Evolutionary conservation across 306 rosid species (phyloP).

Genomic region (Sindora glabra): DNA sequence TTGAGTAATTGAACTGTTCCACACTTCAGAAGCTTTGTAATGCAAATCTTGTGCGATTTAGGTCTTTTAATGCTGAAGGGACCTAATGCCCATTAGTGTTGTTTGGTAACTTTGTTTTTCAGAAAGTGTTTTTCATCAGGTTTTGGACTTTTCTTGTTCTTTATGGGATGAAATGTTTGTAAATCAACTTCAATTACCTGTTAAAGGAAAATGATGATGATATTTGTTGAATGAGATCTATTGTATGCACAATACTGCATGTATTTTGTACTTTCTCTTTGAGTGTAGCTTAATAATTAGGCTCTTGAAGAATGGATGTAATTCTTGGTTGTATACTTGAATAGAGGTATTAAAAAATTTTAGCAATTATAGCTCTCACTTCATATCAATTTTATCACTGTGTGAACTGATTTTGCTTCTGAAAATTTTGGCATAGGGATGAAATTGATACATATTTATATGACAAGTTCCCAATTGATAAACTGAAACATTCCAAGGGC

Average conservation of each 20-base stretch:
- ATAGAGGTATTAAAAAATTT: neutral
- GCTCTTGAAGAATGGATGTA: neutral
- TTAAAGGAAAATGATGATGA: too few species aligned
- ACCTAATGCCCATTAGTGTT: too few species aligned
- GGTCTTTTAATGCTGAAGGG: too few species aligned
- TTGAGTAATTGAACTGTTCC: too few species aligned
- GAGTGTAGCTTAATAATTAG: neutral
- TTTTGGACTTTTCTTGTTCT: too few species aligned
- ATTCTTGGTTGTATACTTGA: neutral
- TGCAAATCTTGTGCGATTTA: too few species aligned
- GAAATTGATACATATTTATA: neutral
- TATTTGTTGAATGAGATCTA: neutral
- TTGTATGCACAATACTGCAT: neutral
- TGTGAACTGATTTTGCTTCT: neutral
- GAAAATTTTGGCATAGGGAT: neutral
- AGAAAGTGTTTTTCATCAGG: too few species aligned
- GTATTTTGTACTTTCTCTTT: neutral
- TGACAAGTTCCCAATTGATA: neutral
- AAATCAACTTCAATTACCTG: too few species aligned
- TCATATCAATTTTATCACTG: neutral
- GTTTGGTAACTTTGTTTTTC: too few species aligned
- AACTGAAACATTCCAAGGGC: neutral
- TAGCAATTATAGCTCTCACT: neutral
- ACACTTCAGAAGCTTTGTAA: too few species aligned
- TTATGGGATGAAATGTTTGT: too few species aligned